Conservation (phyloP, 371 early-diverging fungal genomes). For the Syncephalastrum racemosum region DNA sequence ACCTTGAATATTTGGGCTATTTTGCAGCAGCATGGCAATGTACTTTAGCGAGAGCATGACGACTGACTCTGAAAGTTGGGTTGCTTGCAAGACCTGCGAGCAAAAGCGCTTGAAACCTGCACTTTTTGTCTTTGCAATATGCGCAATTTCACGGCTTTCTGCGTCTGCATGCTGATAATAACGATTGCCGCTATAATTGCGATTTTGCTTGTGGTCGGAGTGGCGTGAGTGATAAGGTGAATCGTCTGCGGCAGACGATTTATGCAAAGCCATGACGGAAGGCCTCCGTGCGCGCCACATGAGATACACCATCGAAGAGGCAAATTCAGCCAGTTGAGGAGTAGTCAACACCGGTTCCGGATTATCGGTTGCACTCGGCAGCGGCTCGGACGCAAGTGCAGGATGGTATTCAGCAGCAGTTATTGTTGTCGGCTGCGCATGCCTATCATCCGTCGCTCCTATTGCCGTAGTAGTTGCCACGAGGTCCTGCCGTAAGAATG, state of each 20-base stretch:
- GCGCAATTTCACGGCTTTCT: slow-evolving; percentile 23
- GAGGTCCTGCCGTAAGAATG: too few species aligned
- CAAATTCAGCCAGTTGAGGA: slow-evolving; percentile 56
- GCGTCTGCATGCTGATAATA: slow-evolving; percentile 30
- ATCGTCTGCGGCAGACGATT: slow-evolving; percentile 17
- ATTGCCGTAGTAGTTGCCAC: too few species aligned
- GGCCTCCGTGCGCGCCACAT: slow-evolving; percentile 59
- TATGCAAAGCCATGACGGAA: slow-evolving; percentile 36
- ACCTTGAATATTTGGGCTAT: slow-evolving; percentile 60
- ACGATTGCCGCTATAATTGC: slow-evolving; percentile 8
- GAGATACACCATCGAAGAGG: slow-evolving; percentile 61
- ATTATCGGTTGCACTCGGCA: slow-evolving; percentile 32
- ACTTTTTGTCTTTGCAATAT: background rate
- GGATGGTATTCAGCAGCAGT: too few species aligned
- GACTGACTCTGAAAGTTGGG: slow-evolving; percentile 64
- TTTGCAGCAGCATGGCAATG: slow-evolving; percentile 58
- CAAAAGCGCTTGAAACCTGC: background rate
- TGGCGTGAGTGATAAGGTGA: background rate
- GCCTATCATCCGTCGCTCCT: too few species aligned
- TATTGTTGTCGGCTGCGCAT: too few species aligned
- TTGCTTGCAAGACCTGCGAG: slow-evolving; percentile 49
- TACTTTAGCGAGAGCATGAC: slow-evolving; percentile 61
- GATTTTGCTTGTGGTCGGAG: slow-evolving; percentile 16
- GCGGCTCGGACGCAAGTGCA: slow-evolving; percentile 5
- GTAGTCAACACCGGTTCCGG: slow-evolving; percentile 29